Conservation (phyloP, 2,329 filamentous ascomycete genomes). For the Clonostachys byssicola region DNA sequence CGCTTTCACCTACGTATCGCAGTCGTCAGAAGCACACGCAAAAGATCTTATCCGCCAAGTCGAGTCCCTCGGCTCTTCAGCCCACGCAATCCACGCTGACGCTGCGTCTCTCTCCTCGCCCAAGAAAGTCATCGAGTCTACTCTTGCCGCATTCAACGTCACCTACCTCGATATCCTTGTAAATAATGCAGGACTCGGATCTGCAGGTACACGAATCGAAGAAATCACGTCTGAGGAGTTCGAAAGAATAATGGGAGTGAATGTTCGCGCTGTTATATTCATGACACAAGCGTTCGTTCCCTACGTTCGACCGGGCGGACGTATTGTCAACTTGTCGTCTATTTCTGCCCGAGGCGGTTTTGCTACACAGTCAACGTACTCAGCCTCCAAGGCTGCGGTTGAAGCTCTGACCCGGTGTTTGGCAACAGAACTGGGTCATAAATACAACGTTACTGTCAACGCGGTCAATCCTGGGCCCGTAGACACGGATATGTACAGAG, state of each 20-base stretch:
- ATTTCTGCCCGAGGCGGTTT: conserved; percentile 24
- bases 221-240: conserved; percentile 2
- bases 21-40: neutral
- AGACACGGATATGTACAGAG: conserved; percentile 10
- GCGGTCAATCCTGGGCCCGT: conserved; percentile 20
- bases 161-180: conserved; percentile 2
- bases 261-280: conserved; percentile 9
- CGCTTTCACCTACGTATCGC: neutral
- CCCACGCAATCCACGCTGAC: neutral
- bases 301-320: conserved; percentile 11
- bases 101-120: neutral
- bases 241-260: conserved; percentile 1
- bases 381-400: conserved; percentile 1
- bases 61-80: neutral
- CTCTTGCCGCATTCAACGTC: too few relatives aligned
- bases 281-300: conserved; percentile 16
- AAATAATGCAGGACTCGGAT: conserved; percentile 3
- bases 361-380: conserved; percentile 23
- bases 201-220: too few relatives aligned
- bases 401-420: conserved; percentile 1
- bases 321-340: conserved; percentile 19
- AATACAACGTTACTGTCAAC: conserved; percentile 19
- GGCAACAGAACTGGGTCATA: conserved; percentile 13
- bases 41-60: neutral
- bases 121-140: neutral